Conservation (phyloP, 1,284 basidiomycete species). For the Stygiomarasmius scandens region DNA sequence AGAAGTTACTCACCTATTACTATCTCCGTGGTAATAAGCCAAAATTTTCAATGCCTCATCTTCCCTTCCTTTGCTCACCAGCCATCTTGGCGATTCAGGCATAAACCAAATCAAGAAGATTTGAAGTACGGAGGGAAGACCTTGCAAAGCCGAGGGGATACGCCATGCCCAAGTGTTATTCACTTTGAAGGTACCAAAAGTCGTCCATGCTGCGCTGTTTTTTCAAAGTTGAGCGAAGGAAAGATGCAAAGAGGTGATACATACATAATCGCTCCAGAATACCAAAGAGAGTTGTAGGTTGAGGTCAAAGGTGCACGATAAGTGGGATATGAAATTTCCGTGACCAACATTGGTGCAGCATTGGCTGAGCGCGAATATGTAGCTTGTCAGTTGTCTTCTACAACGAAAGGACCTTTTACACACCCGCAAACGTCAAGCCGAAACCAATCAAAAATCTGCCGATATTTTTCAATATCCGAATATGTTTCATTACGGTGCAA, state of each 20-base stretch:
- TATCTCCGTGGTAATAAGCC: constrained; percentile 77
- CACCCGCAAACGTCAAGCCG: constrained; percentile 71
- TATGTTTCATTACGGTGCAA: not conserved
- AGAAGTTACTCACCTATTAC: constrained; percentile 45
- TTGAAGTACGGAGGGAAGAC: constrained; percentile 63
- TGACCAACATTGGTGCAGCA: constrained; percentile 74
- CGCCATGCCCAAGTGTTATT: constrained; percentile 73
- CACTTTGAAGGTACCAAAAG: constrained; percentile 74
- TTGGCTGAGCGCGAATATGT: constrained; percentile 39
- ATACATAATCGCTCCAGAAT: constrained; percentile 72
- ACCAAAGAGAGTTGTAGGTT: constrained; percentile 81
- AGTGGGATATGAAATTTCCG: constrained; percentile 76
- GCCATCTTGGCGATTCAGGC: constrained; percentile 75
- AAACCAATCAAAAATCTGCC: constrained; percentile 75
- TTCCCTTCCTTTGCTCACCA: constrained; percentile 67
- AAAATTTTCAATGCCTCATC: constrained; percentile 61
- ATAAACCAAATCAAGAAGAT: constrained; percentile 59
- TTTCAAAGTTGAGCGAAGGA: not conserved
- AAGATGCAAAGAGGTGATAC: too few relatives aligned
- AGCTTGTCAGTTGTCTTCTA: not conserved
- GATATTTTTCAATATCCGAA: not conserved
- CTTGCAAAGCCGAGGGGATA: constrained; percentile 70
- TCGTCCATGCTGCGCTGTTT: constrained; percentile 70
- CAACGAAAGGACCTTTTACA: constrained; percentile 22
- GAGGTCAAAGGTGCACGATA: constrained; percentile 76